Evolutionary conservation across 1,139 yeast genomes (phyloP), one percentile per base, ranked within the genome.

Genomic region (Nakaseomyces kungkrabaensis): DNA sequence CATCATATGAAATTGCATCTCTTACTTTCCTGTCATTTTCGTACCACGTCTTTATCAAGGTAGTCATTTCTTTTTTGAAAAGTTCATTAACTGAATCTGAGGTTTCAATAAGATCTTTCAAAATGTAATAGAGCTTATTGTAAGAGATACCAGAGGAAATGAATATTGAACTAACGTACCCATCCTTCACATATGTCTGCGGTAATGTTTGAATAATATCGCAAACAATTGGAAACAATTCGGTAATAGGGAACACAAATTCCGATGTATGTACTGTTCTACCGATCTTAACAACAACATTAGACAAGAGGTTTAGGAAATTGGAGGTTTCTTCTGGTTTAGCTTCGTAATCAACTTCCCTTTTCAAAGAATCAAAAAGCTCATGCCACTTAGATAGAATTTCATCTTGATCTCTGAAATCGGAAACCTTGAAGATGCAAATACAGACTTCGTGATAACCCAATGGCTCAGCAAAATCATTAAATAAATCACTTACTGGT

Each of bases 371-470:
- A 17, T 76, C 80, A 59, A 85, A 77, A 46, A 81, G 72, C 51
- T 81, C 76, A 55, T 77, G 79, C 89, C 92, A 85, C 66, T 86
- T 78, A 54, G 79, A 77, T 55, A 81, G 68, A 42, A 85, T 81
- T 60, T 83, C 90, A 59, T 83, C 90, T 10, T 79, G 73, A 59
- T 83, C 82, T 64, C 85, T 78, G 61, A 82, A 81, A 62, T 92
- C 97, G 1, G 97, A 82, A 7, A 85, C 77, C 61, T 85, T 85
- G 72, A 86, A 88, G 26, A 89, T 82, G 43, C 79, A 70, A 52
- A 90, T 72, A 54, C 95, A 85, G 48, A 90, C 73, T 58, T 87
- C 96, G 65, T 82, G 82, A 64, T 90, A 92, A 4, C 92, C 92
- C 56, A 90, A 71, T 10, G 96, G 96, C 59, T 85, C 92, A 11